Conservation (phyloP, 495 filamentous ascomycete genomes). For the Aspergillus incahuasiensis region DNA sequence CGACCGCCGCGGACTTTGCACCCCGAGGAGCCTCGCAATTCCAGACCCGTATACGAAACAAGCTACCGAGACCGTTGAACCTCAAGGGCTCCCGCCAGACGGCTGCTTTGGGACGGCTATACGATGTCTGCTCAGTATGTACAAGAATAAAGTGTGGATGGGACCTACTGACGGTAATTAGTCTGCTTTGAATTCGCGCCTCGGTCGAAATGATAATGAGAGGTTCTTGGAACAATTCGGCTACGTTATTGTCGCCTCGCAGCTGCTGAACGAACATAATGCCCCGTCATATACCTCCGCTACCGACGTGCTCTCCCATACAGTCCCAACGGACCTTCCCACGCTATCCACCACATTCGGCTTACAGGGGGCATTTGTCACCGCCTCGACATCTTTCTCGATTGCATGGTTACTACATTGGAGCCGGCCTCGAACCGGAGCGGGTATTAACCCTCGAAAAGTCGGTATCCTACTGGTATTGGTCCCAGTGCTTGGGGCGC, state of each 20-base stretch:
- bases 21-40: constrained; percentile 67
- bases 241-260: constrained; percentile 92
- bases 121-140: constrained; percentile 57
- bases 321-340: constrained; percentile 30
- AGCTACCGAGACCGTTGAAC: constrained; percentile 57
- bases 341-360: constrained; percentile 43
- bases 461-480: constrained; percentile 56
- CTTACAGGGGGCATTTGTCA: constrained; percentile 48
- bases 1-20: constrained; percentile 57
- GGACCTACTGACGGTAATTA: constrained; percentile 21
- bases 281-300: constrained; percentile 45
- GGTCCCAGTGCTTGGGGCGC: constrained; percentile 48
- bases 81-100: constrained; percentile 50
- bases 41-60: constrained; percentile 61
- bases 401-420: constrained; percentile 72
- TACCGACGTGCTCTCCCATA: constrained; percentile 33
- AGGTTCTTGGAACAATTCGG: constrained; percentile 93
- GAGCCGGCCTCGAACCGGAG: constrained; percentile 39
- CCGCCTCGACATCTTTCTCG: constrained; percentile 56
- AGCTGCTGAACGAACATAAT: constrained; percentile 70
- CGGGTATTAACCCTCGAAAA: constrained; percentile 38
- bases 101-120: constrained; percentile 45
- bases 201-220: constrained; percentile 77
- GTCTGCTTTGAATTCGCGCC: constrained; percentile 59
- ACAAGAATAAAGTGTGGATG: not conserved